Evolutionary conservation across 2,329 filamentous ascomycete genomes (phyloP).

Genomic region (Diplodia seriata): DNA sequence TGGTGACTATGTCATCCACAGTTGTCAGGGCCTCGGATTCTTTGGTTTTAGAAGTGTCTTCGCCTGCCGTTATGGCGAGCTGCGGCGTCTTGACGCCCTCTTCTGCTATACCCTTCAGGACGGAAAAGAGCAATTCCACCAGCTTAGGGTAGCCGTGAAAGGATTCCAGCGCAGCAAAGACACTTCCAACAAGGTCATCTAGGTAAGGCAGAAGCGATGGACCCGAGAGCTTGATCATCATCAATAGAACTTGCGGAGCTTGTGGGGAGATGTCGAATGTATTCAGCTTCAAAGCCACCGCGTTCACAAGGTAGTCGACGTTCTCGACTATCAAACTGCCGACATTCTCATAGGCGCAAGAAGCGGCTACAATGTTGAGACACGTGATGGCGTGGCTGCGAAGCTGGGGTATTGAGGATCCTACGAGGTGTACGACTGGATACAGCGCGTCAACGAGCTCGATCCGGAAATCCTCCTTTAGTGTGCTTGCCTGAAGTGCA

Average conservation of each 20-base stretch:
- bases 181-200: conserved; percentile 87
- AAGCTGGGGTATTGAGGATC: conserved; percentile 70
- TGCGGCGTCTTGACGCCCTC: conserved; percentile 71
- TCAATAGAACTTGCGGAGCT: conserved; percentile 85
- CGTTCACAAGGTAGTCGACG: conserved; percentile 95
- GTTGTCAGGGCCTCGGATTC: conserved; percentile 14
- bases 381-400: conserved; percentile 83
- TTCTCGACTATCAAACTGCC: conserved; percentile 86
- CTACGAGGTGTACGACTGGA: conserved; percentile 86
- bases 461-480: conserved; percentile 73
- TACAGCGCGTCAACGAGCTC: conserved; percentile 93
- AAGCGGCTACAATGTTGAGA: conserved; percentile 77
- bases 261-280: conserved; percentile 91
- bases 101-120: conserved; percentile 81
- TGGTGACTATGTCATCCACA: conserved; percentile 40
- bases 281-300: conserved; percentile 86
- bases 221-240: conserved; percentile 92
- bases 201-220: conserved; percentile 82
- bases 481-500: conserved; percentile 74
- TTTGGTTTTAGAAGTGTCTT: conserved; percentile 29
- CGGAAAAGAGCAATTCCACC: conserved; percentile 83
- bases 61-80: conserved; percentile 53
- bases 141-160: conserved; percentile 91
- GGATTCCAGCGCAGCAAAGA: conserved; percentile 91
- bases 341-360: conserved; percentile 77